A percentile compares a stretch with the other conserved stretches of the same genome.
phyloP scores from a whole-genome alignment of 768 basidiomycete species.

The Lyophyllum shimeji region DNA sequence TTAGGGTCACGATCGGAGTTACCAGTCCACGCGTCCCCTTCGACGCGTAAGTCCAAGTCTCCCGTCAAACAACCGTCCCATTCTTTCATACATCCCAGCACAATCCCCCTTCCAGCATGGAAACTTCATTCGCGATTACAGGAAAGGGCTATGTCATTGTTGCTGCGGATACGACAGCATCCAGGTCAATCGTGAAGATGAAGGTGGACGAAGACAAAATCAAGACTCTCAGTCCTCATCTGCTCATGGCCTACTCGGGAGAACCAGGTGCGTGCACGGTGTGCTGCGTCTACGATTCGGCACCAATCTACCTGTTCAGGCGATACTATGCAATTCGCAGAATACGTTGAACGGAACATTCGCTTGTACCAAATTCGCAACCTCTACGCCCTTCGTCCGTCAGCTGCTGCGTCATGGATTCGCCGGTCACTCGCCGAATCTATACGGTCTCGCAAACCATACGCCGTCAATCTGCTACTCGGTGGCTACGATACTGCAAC shows the following conservation, averaged over 20 bases:
- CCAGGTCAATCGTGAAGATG: slow-evolving; percentile 96
- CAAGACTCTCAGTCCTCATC: slow-evolving; percentile 84
- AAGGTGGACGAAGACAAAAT: slow-evolving; percentile 97
- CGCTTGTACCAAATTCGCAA: slow-evolving; percentile 96
- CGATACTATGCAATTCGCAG: slow-evolving; percentile 95
- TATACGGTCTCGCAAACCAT: slow-evolving; percentile 83
- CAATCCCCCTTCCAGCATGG: slow-evolving; percentile 50
- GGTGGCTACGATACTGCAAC: slow-evolving; percentile 88
- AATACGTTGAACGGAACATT: slow-evolving; percentile 94
- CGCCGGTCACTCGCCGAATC: slow-evolving; percentile 87
- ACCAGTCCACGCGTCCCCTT: slow-evolving; percentile 19
- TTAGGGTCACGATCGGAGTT: slow-evolving; percentile 22
- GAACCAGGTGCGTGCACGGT: slow-evolving; percentile 68
- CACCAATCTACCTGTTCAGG: slow-evolving; percentile 43
- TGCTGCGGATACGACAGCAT: slow-evolving; percentile 87
- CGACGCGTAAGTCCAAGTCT: slow-evolving; percentile 22
- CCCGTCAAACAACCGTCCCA: slow-evolving; percentile 3
- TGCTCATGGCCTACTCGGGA: slow-evolving; percentile 94
- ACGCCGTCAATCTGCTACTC: slow-evolving; percentile 88
- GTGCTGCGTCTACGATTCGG: slow-evolving; percentile 1
- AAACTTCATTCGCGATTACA: slow-evolving; percentile 86
- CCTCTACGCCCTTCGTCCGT: slow-evolving; percentile 83
- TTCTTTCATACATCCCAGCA: slow-evolving; percentile 5
- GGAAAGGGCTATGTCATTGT: slow-evolving; percentile 94
- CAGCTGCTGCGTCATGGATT: slow-evolving; percentile 94